phyloP scores from a whole-genome alignment of 1,284 basidiomycete species.

The Apiotrichum sp. region DNA sequence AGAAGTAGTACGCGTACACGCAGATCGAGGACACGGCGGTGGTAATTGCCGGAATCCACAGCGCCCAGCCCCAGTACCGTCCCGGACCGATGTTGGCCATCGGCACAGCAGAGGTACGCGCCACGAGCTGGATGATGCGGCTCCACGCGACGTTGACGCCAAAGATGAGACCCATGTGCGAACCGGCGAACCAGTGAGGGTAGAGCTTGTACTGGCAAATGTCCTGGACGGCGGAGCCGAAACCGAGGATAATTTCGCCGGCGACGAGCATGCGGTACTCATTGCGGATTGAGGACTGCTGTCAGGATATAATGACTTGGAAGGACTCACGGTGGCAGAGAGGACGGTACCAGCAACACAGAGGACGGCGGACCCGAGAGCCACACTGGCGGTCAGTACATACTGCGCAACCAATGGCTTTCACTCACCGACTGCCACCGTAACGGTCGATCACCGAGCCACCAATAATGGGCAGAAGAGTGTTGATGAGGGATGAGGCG shows the following conservation, averaged over 20 bases:
- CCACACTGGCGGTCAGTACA: background rate
- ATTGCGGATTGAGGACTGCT: conserved; percentile 21
- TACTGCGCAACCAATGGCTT: background rate
- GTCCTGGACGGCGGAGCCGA: conserved; percentile 23
- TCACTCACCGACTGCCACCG: conserved; percentile 30
- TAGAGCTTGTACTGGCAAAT: conserved; percentile 36
- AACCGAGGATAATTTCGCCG: conserved; percentile 31
- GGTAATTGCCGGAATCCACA: conserved; percentile 26
- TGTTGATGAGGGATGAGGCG: conserved; percentile 43
- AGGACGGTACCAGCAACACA: conserved; percentile 4
- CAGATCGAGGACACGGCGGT: background rate
- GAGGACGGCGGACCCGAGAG: background rate
- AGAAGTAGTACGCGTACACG: conserved; percentile 37
- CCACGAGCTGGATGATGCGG: conserved; percentile 30
- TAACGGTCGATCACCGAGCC: conserved; percentile 48
- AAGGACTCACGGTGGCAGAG: background rate
- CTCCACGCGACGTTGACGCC: conserved; percentile 37
- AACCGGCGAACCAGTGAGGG: conserved; percentile 38
- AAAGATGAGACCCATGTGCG: conserved; percentile 29
- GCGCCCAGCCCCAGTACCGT: conserved; percentile 31
- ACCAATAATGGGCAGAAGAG: conserved; percentile 46
- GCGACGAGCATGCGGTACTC: conserved; percentile 29
- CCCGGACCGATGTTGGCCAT: conserved; percentile 30
- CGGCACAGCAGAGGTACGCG: conserved; percentile 29
- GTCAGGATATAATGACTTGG: no score